phyloP scores from a whole-genome alignment of 176 grass and related monocot genomes.

The Puya raimondii region DNA sequence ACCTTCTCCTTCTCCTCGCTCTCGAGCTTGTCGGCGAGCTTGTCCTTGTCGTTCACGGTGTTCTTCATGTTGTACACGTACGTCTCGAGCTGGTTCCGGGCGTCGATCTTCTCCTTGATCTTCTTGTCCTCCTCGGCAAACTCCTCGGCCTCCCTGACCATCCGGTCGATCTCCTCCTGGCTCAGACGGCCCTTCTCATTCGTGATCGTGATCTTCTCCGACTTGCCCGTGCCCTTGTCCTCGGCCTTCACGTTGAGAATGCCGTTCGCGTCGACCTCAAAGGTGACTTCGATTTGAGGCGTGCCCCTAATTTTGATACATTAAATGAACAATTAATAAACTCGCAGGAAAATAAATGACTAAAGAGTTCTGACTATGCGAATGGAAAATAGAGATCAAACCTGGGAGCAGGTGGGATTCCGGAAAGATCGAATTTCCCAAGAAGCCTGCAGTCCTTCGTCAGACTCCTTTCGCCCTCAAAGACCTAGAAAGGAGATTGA shows the following conservation, averaged over 20 bases:
- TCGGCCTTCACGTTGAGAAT: constrained; percentile 46
- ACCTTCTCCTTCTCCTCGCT: constrained; percentile 49
- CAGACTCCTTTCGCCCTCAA: constrained; percentile 62
- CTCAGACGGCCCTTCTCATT: constrained; percentile 45
- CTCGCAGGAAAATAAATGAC: not conserved
- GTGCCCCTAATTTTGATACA: constrained; percentile 27
- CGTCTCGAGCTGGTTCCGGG: constrained; percentile 42
- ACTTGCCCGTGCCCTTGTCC: constrained; percentile 47
- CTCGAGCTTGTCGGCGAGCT: constrained; percentile 40
- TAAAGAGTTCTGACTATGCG: not conserved
- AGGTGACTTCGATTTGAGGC: constrained; percentile 47
- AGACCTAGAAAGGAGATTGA: constrained; percentile 21
- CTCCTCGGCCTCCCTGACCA: constrained; percentile 46
- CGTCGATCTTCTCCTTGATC: constrained; percentile 42
- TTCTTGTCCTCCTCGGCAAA: constrained; percentile 45
- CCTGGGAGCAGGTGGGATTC: constrained; percentile 51
- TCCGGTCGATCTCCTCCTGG: constrained; percentile 46
- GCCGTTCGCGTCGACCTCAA: constrained; percentile 46
- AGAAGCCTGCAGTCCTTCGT: constrained; percentile 53
- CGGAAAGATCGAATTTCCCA: constrained; percentile 51
- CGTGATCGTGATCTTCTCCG: constrained; percentile 51
- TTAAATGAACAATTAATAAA: not conserved
- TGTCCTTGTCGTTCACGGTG: constrained; percentile 37
- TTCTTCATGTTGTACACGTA: constrained; percentile 58
- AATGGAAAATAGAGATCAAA: constrained; percentile 1